phyloP scores from a whole-genome alignment of 2,329 filamentous ascomycete species.

The Colletotrichum sp. region DNA sequence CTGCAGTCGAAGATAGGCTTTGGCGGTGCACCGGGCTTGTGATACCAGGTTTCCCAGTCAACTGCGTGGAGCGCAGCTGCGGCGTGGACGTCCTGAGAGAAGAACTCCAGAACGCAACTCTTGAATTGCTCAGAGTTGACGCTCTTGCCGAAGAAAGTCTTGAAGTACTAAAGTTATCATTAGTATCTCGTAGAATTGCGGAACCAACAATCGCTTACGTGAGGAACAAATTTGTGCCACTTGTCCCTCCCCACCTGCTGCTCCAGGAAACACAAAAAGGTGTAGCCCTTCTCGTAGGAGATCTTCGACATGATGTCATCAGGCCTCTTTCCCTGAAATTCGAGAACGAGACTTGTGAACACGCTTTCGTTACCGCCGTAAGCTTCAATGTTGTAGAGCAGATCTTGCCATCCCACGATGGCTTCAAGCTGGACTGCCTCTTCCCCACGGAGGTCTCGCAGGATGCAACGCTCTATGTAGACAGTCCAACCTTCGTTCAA shows the following conservation, averaged over 20 bases:
- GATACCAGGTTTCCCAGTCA: background rate
- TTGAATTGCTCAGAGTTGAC: background rate
- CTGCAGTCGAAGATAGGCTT: background rate
- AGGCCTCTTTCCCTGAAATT: background rate
- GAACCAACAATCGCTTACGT: background rate
- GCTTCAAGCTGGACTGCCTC: background rate
- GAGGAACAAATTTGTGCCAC: slow-evolving; percentile 3
- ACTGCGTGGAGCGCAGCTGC: background rate
- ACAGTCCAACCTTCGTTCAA: slow-evolving; percentile 9
- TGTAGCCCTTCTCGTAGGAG: slow-evolving; percentile 5
- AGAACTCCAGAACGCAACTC: background rate
- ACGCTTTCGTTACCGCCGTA: background rate
- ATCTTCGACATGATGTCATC: slow-evolving; percentile 13
- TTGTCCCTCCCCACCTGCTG: background rate
- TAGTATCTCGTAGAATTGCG: background rate
- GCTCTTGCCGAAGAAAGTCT: background rate
- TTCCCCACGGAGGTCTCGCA: background rate
- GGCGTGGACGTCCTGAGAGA: background rate
- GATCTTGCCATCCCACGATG: slow-evolving; percentile 6
- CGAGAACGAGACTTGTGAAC: background rate
- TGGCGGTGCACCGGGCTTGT: background rate
- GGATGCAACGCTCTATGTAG: slow-evolving; percentile 1
- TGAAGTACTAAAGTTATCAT: background rate
- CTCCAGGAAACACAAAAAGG: background rate
- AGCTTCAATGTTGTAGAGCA: background rate